Base-by-base conservation (phyloP, 129 eudicot species). In the Artemisia tridentata region DNA sequence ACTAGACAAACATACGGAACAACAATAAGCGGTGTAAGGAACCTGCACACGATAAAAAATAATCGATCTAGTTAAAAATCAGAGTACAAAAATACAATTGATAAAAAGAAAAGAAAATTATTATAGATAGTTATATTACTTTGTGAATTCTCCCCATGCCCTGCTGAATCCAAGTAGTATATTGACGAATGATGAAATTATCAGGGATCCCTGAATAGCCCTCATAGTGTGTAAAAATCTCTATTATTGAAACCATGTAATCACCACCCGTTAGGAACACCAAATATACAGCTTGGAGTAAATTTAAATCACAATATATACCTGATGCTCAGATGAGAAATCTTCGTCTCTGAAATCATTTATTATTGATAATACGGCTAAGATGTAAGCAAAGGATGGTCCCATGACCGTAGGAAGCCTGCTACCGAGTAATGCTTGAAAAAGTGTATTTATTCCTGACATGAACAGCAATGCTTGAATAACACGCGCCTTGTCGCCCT, bases 401-500 rank as follows among this genome's bases (percentile, higher is more conserved):
- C 98, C 96, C 96, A 92, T 92, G 65, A 92, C 96, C 0, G 92
- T 85, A 45, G 98, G 98, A 47, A 92, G 95, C 47, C 98, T 77
- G 1, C 91, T 82, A 61, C 98, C 98, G 43, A 83, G 20, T 47
- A 88, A 81, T 23, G 96, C 86, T 69, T 92, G 98, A 49, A 92
- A 65, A 81, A 92, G 98, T 1, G 98, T 92, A 83, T 88, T 92
- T 13, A 88, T 17, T 67, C 91, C 98, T 18, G 95, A 86, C 96
- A 84, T 92, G 65, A 92, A 92, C 48, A 92, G 81, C 83, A 92
- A 21, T 0, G 86, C 61, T 59, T 92, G 98, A 68, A 92, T 92
- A 55, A 88, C 98, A 16, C 96, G 87, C 18, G 98, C 98, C 61
- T 81, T 92, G 78, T 92, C 96, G 23, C 98, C 98, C 98, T 92